A percentile compares a stretch with the other conserved stretches of the same genome.
phyloP scores from a whole-genome alignment of 2,329 filamentous ascomycete species.

The Sarocladium oryzae region DNA sequence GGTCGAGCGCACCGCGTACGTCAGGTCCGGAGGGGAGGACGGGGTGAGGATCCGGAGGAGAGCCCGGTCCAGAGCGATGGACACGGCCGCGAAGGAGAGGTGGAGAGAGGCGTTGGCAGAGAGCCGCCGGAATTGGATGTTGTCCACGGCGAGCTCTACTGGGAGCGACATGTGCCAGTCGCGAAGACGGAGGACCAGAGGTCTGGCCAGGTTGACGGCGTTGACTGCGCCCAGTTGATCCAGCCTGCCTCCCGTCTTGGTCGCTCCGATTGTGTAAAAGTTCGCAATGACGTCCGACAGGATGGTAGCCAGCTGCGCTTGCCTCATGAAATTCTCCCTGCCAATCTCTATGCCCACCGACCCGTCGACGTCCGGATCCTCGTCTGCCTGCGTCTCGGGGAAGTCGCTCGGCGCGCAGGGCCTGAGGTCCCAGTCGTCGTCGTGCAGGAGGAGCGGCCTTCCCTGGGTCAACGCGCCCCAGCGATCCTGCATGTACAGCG shows the following conservation, averaged over 20 bases:
- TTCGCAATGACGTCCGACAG: conserved; percentile 43
- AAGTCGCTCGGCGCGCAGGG: conserved; percentile 29
- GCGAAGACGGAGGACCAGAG: conserved; percentile 25
- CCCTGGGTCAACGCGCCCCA: conserved; percentile 54
- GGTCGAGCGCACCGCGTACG: conserved; percentile 27
- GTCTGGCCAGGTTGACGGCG: conserved; percentile 27
- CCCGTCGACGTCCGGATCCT: conserved; percentile 29
- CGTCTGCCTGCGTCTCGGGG: conserved; percentile 29
- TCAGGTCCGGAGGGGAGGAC: conserved; percentile 22
- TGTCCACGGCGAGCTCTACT: conserved; percentile 37
- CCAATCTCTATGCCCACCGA: conserved; percentile 38
- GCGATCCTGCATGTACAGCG: conserved; percentile 50
- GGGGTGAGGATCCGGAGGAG: conserved; percentile 38
- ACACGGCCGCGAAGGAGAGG: conserved; percentile 44
- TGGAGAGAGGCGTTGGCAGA: conserved; percentile 39
- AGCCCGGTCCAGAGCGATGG: conserved; percentile 43
- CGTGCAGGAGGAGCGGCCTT: conserved; percentile 46
- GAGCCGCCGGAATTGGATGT: conserved; percentile 32
- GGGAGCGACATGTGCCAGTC: conserved; percentile 42
- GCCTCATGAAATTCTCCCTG: conserved; percentile 41
- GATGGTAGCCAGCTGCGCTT: conserved; percentile 43
- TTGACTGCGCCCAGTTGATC: conserved; percentile 26
- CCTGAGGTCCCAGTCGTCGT: conserved; percentile 48
- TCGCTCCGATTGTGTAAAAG: conserved; percentile 36
- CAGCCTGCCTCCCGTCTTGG: conserved; percentile 21